phyloP scores from a whole-genome alignment of 768 basidiomycete species.

The Suillus weaverae region DNA sequence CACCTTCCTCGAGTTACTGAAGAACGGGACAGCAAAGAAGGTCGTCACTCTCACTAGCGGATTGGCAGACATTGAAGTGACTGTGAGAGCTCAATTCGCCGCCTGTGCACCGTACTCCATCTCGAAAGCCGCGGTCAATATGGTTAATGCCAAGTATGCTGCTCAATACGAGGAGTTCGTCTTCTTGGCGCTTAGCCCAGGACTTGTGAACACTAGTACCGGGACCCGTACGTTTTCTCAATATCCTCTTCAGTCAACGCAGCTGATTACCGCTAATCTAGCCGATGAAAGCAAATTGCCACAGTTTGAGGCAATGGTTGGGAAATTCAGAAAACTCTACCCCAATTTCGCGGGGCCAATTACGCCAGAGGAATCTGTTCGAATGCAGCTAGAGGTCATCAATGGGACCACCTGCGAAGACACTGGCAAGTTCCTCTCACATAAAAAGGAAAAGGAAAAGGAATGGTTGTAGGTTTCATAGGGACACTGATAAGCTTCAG shows the following conservation, averaged over 20 bases:
- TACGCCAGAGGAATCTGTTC: slow-evolving; percentile 17
- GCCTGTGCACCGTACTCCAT: slow-evolving; percentile 29
- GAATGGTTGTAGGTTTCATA: slow-evolving; percentile 19
- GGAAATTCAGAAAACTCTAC: slow-evolving; percentile 7
- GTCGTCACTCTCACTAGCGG: slow-evolving; percentile 31
- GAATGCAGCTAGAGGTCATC: slow-evolving; percentile 19
- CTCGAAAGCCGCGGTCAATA: slow-evolving; percentile 39
- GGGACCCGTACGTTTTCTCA: slow-evolving; percentile 2
- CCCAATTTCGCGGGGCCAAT: slow-evolving; percentile 22
- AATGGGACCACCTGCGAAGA: slow-evolving; percentile 10
- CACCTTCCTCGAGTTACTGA: slow-evolving; percentile 41
- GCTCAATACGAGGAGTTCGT: slow-evolving; percentile 33
- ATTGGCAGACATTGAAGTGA: slow-evolving; percentile 30
- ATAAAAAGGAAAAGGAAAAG: slow-evolving; percentile 23
- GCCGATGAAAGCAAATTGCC: slow-evolving; percentile 16
- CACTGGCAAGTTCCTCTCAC: slow-evolving; percentile 25
- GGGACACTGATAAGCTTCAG: background rate
- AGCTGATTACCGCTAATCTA: background rate
- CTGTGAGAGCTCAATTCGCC: slow-evolving; percentile 14
- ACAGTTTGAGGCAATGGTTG: too few species aligned
- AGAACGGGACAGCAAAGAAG: slow-evolving; percentile 33
- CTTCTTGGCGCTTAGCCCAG: slow-evolving; percentile 40
- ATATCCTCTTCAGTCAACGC: slow-evolving; percentile 1
- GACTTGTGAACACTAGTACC: slow-evolving; percentile 28
- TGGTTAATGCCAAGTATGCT: slow-evolving; percentile 39